phyloP scores from a whole-genome alignment of 1,139 yeast species.

The Debaryomycetaceae sp. region DNA sequence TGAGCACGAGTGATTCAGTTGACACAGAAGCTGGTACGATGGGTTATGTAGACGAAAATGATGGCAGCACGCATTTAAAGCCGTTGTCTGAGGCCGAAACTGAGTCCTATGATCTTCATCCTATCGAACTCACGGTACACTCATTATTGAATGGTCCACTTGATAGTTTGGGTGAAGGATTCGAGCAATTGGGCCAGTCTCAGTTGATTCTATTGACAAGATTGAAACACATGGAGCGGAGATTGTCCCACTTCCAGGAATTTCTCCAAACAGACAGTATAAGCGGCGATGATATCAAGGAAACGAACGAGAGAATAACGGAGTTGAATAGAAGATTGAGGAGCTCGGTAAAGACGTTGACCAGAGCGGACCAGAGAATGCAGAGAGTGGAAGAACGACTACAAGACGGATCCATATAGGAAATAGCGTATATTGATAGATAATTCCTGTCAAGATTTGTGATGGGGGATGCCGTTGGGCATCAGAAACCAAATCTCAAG shows the following conservation, averaged over 20 bases:
- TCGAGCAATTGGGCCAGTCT: constrained; percentile 53
- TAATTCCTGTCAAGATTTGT: background rate
- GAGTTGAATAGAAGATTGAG: background rate
- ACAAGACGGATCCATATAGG: background rate
- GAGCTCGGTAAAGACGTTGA: background rate
- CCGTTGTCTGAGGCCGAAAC: background rate
- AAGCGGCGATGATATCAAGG: constrained; percentile 14
- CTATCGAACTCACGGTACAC: constrained; percentile 56
- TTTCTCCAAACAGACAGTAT: constrained; percentile 13
- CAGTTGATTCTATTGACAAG: constrained; percentile 53
- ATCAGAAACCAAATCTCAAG: background rate
- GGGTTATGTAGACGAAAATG: background rate
- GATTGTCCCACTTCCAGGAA: constrained; percentile 24
- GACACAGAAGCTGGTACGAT: background rate
- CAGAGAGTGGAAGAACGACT: background rate
- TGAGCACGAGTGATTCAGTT: background rate
- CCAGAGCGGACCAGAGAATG: background rate
- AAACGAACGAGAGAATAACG: background rate
- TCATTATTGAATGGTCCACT: constrained; percentile 50
- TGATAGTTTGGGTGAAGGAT: constrained; percentile 48
- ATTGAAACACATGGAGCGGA: constrained; percentile 39
- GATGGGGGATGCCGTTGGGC: background rate
- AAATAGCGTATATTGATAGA: background rate
- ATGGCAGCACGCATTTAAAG: background rate
- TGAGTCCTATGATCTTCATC: constrained; percentile 36